These are phyloP conservation scores for Heritiera littoralis DNA, from an alignment of 345 rosid species.

Conservation along the genomic window DNA sequence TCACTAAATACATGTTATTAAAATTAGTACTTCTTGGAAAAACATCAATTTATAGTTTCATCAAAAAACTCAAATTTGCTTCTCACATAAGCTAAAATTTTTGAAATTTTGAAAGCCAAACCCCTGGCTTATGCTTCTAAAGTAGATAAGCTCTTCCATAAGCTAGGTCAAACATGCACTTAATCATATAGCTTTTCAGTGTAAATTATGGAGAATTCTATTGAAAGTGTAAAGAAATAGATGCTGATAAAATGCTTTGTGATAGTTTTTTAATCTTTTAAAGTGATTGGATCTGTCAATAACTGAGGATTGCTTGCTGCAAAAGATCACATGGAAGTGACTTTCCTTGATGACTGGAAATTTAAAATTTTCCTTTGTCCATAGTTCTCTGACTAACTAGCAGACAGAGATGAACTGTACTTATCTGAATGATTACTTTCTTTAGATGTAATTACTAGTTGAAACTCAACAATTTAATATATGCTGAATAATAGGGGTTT, in stretches of 20 bases:
- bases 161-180: too few relatives aligned
- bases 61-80: too few relatives aligned
- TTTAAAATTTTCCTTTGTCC: neutral
- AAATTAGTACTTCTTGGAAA: too few relatives aligned
- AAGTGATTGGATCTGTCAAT: neutral
- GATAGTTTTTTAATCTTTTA: neutral
- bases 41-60: too few relatives aligned
- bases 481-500: neutral
- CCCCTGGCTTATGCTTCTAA: too few relatives aligned
- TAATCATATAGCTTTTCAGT: neutral
- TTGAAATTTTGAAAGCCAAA: too few relatives aligned
- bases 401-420: neutral
- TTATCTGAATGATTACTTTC: neutral
- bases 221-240: neutral
- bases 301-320: neutral
- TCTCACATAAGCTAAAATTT: too few relatives aligned
- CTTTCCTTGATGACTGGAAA: neutral
- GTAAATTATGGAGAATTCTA: neutral
- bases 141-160: too few relatives aligned
- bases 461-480: conserved; percentile 1
- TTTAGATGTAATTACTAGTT: neutral
- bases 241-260: neutral
- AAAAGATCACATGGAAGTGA: neutral
- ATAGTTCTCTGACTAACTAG: neutral
- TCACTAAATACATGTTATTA: too few relatives aligned